Evolutionary conservation across 768 basidiomycete species (phyloP), one percentile per base, ranked within the genome.

Genomic region (Xerocomellus chrysenteron): DNA sequence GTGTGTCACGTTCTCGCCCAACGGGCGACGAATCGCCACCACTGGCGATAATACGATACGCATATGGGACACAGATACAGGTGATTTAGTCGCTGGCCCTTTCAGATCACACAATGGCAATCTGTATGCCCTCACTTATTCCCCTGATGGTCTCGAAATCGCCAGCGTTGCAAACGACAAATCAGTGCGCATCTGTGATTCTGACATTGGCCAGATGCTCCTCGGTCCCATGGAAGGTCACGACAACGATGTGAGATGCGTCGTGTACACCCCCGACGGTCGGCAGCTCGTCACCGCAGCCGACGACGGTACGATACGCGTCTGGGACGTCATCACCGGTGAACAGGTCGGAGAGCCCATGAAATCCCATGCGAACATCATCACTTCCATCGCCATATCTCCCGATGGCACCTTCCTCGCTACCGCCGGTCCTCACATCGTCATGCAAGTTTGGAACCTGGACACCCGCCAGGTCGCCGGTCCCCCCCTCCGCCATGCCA

Each of bases 81-180:
- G 66, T 11, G 47, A 59, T 33, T 42, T 67, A 49, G 55, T 65
- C 55, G 56, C 59, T 50, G 69, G 65, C 47, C 69, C 63, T 8
- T 69, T 73, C 56, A 58, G 64, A 44, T 69, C 65, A 32, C 68
- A 69, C 68, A 64, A 68, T 54, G 65, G 65, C 65, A 69, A 68
- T 53, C 65, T 68, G 9, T 70, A 69, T 49, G 58, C 68, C 55
- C 61, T 69, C 81, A 50, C 83, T 74, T 82, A 57, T 24, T 60
- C 60, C 52, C 67, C 68, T 35, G 68, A 69, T 26, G 65, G 68
- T 30, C 68, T 67, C 64, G 68, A 70, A 42, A 69, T 69, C 57
- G 66, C 63, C 43, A 69, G 65, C 61, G 67, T 63, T 9, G 65
- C 72, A 24, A 68, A 65, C 53, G 72, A 73, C 64, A 65, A 62